Evolutionary conservation across 139 green algal genomes (phyloP), one percentile per base, ranked within the genome.

Genomic region (Axilococcus clingmanii): DNA sequence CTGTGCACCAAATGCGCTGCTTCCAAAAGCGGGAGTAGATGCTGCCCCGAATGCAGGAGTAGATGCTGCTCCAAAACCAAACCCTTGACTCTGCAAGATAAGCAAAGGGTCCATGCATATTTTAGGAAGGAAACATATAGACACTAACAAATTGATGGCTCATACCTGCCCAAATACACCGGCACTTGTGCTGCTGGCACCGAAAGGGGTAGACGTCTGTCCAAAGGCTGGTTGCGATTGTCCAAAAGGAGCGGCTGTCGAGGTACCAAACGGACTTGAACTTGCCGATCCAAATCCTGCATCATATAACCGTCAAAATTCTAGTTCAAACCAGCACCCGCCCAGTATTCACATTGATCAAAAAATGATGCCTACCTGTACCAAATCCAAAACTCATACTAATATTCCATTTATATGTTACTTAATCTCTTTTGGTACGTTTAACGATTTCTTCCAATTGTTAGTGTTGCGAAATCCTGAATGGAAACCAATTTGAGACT

Each of bases 1-100:
- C 52, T 51, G 52, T 17, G 52, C 60, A 9, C 54, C 59, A 37
- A 74, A 73, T 12, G 42, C 41, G 4, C 51, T 23, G 2, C 35
- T 16, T 33, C 63, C 63, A 32, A 68, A 72, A 1, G 52, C 41
- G 7, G 52, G 44, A 1, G 48, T 20, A 34, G 51, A 40, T 32
- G 40, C n/a, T 28, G 63, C 49, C 2, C 74, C 66, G 58, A 81
- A 77, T 1, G 66, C 59, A 3, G 65, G 61, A 4, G 61, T 34
- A 2, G 43, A 24, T 33, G 45, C 20, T 14, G 60, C 55, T 11
- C 55, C 47, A 50, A 71, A 61, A 12, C 20, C 29, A 49, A 16
- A 59, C 40, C 41, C 2, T 15, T 27, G n/a, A 42, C 14, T 8
- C 16, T 20, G 4, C 7, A 14, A 14, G 22, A 32, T 45, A 4